Base-by-base conservation (phyloP, 2,329 filamentous ascomycete species). In the Colletotrichum tamarilloi region DNA sequence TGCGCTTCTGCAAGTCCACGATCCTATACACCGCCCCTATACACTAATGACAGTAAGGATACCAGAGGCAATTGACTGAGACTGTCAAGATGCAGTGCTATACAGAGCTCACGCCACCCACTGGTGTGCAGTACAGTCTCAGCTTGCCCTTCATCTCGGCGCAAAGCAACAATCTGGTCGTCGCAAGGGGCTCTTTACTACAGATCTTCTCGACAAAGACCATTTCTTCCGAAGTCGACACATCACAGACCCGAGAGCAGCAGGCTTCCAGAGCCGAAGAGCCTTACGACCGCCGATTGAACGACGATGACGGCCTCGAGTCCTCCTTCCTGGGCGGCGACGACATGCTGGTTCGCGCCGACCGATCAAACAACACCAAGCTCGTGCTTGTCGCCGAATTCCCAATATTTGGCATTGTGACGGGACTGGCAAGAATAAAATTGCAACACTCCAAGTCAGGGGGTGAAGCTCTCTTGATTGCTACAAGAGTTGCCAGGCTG, bases 101-200 rank as follows among this genome's bases (percentile, higher is more conserved):
- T 86, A 95, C 95, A 80, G 97, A 99, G 88, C 89, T 99, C 82
- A 92, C 95, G 82, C 94, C 96, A 86, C 95, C 97, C 67, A 97
- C 95, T 82, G 95, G 95, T 82, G 95, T 98, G 84, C 95, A 95
- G 79, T 93, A 98, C 85, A 94, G 95, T 76, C 85, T 98, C 79
- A 90, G 88, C 73, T 85, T 98, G 53, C 91, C 95, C 46, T 95
- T 99, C 80, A 88, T 93, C 59, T 93, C 93, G 59, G 84, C 94
- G 62, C 89, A 92, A 76, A 91, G 93, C 78, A 93, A 90, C 82
- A 98, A 98, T 82, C 90, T 99, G 77, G 87, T 98, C 77, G 92
- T 99, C 84, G 95, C 95, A 79, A 97, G 95, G 85, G 95, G 95
- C 72, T 98, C 96, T 58, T 87, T 98, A 65, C 91, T 99, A 46